Conservation (phyloP, 441 rosid species). For the Populus hybrid region DNA sequence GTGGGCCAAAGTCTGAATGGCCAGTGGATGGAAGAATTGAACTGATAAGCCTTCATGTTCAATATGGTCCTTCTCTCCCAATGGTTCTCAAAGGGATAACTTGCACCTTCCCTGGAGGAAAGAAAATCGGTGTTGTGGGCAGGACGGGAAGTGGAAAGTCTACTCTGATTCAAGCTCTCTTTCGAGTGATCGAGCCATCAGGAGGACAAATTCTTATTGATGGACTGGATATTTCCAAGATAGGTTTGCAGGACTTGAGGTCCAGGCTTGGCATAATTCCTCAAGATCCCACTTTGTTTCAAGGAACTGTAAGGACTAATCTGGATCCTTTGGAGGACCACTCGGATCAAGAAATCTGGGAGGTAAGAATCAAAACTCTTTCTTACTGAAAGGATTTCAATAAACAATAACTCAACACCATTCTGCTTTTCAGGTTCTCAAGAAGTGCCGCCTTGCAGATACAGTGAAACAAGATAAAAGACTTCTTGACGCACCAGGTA, state of each 20-base stretch:
- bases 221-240: constrained; percentile 45
- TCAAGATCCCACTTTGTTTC: constrained; percentile 61
- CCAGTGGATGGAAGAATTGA: constrained; percentile 49
- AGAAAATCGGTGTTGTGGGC: constrained; percentile 66
- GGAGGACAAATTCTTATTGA: constrained; percentile 50
- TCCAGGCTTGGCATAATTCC: constrained; percentile 63
- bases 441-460: constrained; percentile 51
- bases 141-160: constrained; percentile 81
- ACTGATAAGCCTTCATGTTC: constrained; percentile 45
- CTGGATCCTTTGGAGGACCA: constrained; percentile 61
- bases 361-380: constrained; percentile 34
- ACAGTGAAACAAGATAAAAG: constrained; percentile 51
- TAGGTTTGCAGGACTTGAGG: constrained; percentile 68
- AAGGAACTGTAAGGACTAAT: constrained; percentile 59
- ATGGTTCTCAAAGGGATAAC: constrained; percentile 57
- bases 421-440: constrained; percentile 37
- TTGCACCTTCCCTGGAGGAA: constrained; percentile 55
- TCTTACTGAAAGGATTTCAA: not conserved
- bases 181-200: constrained; percentile 59
- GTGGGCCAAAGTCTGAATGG: constrained; percentile 47
- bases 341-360: constrained; percentile 59
- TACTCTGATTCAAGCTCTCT: constrained; percentile 66
- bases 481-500: constrained; percentile 68
- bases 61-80: constrained; percentile 52
- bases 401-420: not conserved